Base-by-base conservation (phyloP, 768 basidiomycete species). In the Psilocybe tampanensis region DNA sequence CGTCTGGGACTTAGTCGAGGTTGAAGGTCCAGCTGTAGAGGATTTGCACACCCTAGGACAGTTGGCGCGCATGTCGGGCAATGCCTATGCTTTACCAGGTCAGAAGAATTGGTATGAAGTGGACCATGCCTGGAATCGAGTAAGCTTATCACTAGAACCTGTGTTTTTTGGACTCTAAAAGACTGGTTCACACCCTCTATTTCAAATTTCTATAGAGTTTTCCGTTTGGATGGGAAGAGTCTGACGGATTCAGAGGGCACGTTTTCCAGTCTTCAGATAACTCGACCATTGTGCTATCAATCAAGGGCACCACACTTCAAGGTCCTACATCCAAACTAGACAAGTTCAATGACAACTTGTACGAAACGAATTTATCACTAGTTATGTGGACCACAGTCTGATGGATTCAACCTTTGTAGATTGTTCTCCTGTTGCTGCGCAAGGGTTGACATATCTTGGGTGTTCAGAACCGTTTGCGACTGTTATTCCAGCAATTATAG, bases 381-480 rank as follows among this genome's bases (percentile, higher is more conserved):
- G 17, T 9, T 36, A 8, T 39, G 6, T n/a, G 17, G 51, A 44
- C 39, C 18, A 54, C 50, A 44, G 18, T 9, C 32, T 19, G 12
- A 44, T 48, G 45, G 9, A 29, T 29, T 44, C 22, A 17, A n/a
- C n/a, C n/a, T 29, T 29, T 33, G 21, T 51, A 77, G 77, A 45
- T 71, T 93, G 17, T 93, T 92, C 67, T 91, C 94, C 0, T 98
- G 96, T 73, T 98, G 96, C 68, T 98, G 96, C 65, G 95, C 94
- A 15, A 81, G 86, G 29, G 90, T 95, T 33, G 90, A 92, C 70
- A 80, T 94, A 58, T 86, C 90, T 2, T 98, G 95, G 95, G 67
- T 83, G 23, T 89, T 93, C 68, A 80, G 81, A 33, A 86, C 90
- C 2, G 95, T 97, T 3, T 98, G 96, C 74, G 82, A 92, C 63